Percentiles rank a stretch among this genome's conserved stretches.
Evolutionary conservation across 2,329 filamentous ascomycete genomes (phyloP).

Genomic region (Aquanectria penicillioides): DNA sequence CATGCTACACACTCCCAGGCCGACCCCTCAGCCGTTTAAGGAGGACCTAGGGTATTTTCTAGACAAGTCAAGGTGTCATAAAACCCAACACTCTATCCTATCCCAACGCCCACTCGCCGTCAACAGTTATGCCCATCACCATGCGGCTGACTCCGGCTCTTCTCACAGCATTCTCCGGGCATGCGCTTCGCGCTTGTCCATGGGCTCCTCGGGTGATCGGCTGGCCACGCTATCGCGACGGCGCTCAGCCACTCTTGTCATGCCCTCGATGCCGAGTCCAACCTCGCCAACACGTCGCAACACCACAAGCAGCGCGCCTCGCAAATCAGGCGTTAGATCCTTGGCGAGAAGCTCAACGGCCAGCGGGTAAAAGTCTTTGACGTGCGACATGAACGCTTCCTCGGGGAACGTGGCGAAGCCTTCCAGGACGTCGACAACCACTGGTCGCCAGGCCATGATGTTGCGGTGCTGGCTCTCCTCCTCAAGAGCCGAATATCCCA

Average conservation of each 20-base stretch:
- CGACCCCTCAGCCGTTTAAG: conserved; percentile 23
- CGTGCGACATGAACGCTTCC: conserved; percentile 81
- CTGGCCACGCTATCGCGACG: conserved; percentile 56
- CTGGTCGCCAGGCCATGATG: conserved; percentile 95
- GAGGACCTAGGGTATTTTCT: conserved; percentile 28
- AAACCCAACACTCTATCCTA: conserved; percentile 43
- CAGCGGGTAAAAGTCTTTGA: conserved; percentile 86
- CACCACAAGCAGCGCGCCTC: conserved; percentile 79
- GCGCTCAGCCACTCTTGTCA: conserved; percentile 49
- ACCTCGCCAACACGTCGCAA: conserved; percentile 87
- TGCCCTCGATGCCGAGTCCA: conserved; percentile 65
- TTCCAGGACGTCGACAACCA: conserved; percentile 96
- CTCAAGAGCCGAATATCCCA: conserved; percentile 84
- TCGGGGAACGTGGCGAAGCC: conserved; percentile 87
- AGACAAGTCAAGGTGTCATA: conserved; percentile 33
- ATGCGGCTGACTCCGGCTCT: background rate
- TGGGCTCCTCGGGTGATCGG: conserved; percentile 41
- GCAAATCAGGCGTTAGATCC: conserved; percentile 83
- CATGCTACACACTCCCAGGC: conserved; percentile 36
- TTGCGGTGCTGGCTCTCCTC: conserved; percentile 98
- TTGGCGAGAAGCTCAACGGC: conserved; percentile 83
- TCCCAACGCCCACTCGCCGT: conserved; percentile 42
- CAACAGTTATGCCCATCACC: conserved; percentile 17
- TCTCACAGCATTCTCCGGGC: conserved; percentile 50
- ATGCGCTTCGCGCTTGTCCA: conserved; percentile 45